phyloP scores from a whole-genome alignment of 805 yeast species.

The Ogataea methanolica region DNA sequence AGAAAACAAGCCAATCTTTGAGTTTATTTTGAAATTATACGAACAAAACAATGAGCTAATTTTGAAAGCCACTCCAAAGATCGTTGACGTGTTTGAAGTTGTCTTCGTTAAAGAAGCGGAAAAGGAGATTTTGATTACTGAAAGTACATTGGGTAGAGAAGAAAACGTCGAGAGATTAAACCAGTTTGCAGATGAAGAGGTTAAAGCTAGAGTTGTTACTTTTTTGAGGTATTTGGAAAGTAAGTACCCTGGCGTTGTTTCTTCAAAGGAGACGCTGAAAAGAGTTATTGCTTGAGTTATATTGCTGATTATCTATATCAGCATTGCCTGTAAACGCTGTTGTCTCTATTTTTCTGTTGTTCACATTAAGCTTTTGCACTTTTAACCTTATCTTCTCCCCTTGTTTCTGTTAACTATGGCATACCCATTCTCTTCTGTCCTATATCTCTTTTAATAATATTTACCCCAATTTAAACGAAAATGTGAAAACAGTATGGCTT shows the following conservation, averaged over 20 bases:
- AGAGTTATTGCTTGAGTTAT: constrained; percentile 31
- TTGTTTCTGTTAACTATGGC: no score
- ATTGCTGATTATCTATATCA: not conserved
- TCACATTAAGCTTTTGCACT: not conserved
- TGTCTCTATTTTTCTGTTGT: not conserved
- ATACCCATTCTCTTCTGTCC: no score
- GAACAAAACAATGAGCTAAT: constrained; percentile 55
- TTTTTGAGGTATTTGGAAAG: constrained; percentile 70
- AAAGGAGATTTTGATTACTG: constrained; percentile 60
- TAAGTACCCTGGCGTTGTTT: constrained; percentile 59
- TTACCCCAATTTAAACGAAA: no score
- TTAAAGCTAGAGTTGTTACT: constrained; percentile 59
- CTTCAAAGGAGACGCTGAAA: constrained; percentile 44
- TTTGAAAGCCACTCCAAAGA: constrained; percentile 49
- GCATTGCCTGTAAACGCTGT: not conserved
- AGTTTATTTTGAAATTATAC: constrained; percentile 68
- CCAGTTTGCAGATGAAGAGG: constrained; percentile 71
- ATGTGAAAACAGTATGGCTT: no score
- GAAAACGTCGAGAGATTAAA: constrained; percentile 70
- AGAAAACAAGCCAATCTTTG: constrained; percentile 88
- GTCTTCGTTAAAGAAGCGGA: constrained; percentile 76
- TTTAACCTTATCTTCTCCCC: no score
- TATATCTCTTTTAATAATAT: no score
- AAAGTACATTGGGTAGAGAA: constrained; percentile 82
- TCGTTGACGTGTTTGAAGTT: constrained; percentile 63